Percentiles rank a stretch among this genome's conserved stretches.
These are phyloP conservation scores for Kwoniella newhampshirensis DNA, from an alignment of 768 basidiomycete genomes.

Conservation along the genomic window DNA sequence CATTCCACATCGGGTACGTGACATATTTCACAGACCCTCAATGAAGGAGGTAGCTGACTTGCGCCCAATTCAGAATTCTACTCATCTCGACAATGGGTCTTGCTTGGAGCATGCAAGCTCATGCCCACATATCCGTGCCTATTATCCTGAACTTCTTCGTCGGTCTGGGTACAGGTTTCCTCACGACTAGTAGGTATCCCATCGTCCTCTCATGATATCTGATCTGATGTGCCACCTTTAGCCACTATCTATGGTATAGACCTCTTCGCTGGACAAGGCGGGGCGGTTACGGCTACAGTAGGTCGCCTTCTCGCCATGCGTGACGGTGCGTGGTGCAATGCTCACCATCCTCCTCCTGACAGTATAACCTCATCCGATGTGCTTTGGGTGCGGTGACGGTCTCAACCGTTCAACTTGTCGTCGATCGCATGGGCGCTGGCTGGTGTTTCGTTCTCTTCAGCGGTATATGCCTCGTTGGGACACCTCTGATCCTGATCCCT, in stretches of 20 bases:
- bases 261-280: slow-evolving; percentile 51
- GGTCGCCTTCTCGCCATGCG: slow-evolving; percentile 12
- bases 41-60: neutral
- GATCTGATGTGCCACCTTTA: slow-evolving; percentile 8
- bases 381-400: slow-evolving; percentile 45
- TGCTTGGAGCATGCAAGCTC: slow-evolving; percentile 46
- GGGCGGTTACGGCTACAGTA: slow-evolving; percentile 50
- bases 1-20: slow-evolving; percentile 17
- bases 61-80: slow-evolving; percentile 5
- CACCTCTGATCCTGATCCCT: slow-evolving; percentile 35
- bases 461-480: slow-evolving; percentile 33
- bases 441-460: slow-evolving; percentile 49
- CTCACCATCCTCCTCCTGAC: slow-evolving; percentile 3
- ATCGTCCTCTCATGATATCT: neutral
- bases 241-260: slow-evolving; percentile 50
- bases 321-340: too few relatives aligned
- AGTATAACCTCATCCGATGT: slow-evolving; percentile 52
- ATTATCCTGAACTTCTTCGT: slow-evolving; percentile 51
- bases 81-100: slow-evolving; percentile 21
- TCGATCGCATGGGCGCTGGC: slow-evolving; percentile 35
- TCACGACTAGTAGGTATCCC: slow-evolving; percentile 24
- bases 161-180: slow-evolving; percentile 33
- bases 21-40: neutral
- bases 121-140: slow-evolving; percentile 46
- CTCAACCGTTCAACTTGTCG: slow-evolving; percentile 38